Base-by-base conservation (phyloP, 257 asterid species). In the Avicennia marina region DNA sequence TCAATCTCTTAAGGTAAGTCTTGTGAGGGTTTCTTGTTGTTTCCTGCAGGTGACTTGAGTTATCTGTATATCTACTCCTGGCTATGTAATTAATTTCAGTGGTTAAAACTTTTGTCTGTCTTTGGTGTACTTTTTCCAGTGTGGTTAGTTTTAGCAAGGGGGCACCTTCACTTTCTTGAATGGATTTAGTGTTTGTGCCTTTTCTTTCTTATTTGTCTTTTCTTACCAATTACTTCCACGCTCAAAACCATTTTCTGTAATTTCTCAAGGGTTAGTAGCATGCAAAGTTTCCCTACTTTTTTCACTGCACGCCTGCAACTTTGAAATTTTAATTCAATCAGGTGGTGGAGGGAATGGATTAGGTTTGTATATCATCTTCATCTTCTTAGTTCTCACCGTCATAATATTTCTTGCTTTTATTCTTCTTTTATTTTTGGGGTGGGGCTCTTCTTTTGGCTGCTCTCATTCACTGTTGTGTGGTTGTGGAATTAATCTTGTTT, bases 161-260 rank as follows among this genome's bases (percentile, higher is more conserved):
- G 31, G 50, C 72, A 66, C 5, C 50, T 60, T 64, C 74, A 66
- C 84, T 73, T 74, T 78, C 84, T 66, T 60, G 33, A 67, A 64
- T 57, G 67, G 49, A 34, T 39, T 44, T 57, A 9, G 31, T 60
- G 64, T 55, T 55, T 58, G 63, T 56, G 5, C 66, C 62, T 31
- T 61, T 29, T 22, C 29, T 20, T 64, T n/a, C 58, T 53, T 38
- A 8, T 41, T 53, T 64, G 43, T 65, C 53, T 52, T 57, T 41
- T 64, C 40, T n/a, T 58, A 15, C 24, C 56, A 43, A 6, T 50
- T 29, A 15, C 26, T 27, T 19, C 53, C 38, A 36, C 15, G 29
- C 12, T 57, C 34, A 31, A n/a, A 44, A 7, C 17, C 16, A 34
- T 56, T 6, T 9, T n/a, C 18, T 48, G 7, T 53, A 13, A 12